phyloP scores from a whole-genome alignment of 108 stramenopile genomes.

The Nitzschia sp. region DNA sequence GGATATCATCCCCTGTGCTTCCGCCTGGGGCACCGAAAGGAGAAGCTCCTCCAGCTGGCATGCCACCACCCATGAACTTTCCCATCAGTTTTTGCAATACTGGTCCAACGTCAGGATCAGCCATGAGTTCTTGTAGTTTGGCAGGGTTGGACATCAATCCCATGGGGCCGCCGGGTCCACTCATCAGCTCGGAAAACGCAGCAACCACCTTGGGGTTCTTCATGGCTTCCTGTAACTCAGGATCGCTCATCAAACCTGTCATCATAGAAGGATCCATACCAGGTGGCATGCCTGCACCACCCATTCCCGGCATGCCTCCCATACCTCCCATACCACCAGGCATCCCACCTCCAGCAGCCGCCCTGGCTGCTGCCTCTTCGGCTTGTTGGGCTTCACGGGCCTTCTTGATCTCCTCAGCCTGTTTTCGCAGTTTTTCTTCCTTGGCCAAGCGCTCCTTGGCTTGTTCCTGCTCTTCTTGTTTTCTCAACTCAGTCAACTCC shows the following conservation, averaged over 20 bases:
- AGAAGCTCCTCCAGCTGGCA: constrained; percentile 36
- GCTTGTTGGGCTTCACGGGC: constrained; percentile 47
- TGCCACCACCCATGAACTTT: constrained; percentile 59
- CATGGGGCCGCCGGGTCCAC: constrained; percentile 70
- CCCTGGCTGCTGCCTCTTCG: constrained; percentile 7
- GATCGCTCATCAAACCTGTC: constrained; percentile 71
- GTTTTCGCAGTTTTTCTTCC: constrained; percentile 70
- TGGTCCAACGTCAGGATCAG: constrained; percentile 88
- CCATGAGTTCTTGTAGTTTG: constrained; percentile 85
- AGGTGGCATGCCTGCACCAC: constrained; percentile 29
- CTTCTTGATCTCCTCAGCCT: constrained; percentile 77
- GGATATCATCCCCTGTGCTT: constrained; percentile 52
- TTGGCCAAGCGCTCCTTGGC: constrained; percentile 57
- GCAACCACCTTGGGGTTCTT: constrained; percentile 84
- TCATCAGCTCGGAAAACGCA: constrained; percentile 79
- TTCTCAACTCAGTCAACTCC: constrained; percentile 62
- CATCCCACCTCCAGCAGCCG: constrained; percentile 42
- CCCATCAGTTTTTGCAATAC: constrained; percentile 83
- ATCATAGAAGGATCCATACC: constrained; percentile 73
- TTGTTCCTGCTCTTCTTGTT: constrained; percentile 66
- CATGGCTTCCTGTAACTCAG: constrained; percentile 77
- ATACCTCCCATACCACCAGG: constrained; percentile 60
- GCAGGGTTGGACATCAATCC: constrained; percentile 75
- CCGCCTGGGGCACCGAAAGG: constrained; percentile 35
- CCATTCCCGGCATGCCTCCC: constrained; percentile 57